Evolutionary conservation across 352 stramenopile species (phyloP).

Genomic region (Aphanomyces cochlioides): DNA sequence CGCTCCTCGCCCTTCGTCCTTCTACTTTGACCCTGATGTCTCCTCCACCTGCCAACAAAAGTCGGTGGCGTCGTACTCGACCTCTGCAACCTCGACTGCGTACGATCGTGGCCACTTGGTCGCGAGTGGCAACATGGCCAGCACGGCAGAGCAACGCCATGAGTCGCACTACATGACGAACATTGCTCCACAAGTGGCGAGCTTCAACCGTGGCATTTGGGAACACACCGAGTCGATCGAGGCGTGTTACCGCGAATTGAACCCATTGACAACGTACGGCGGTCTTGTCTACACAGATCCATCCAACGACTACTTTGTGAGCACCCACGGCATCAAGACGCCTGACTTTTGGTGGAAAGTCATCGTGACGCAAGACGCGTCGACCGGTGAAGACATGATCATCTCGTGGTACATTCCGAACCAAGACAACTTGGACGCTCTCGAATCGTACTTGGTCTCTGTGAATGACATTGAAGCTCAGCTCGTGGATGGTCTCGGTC

Average conservation of each 20-base stretch:
- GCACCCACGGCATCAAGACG: background rate
- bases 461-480: conserved; percentile 14
- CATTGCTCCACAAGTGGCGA: conserved; percentile 13
- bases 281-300: conserved; percentile 13
- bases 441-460: conserved; percentile 23
- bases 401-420: conserved; percentile 29
- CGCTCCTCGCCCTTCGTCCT: background rate
- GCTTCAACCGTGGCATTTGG: conserved; percentile 24
- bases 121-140: conserved; percentile 4
- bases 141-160: background rate
- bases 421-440: conserved; percentile 6
- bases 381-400: conserved; percentile 15
- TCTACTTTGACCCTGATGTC: conserved; percentile 16
- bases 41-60: conserved; percentile 11
- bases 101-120: conserved; percentile 28
- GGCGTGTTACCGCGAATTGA: conserved; percentile 8
- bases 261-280: conserved; percentile 7
- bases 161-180: conserved; percentile 28
- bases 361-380: conserved; percentile 11
- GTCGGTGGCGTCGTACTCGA: background rate
- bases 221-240: conserved; percentile 16
- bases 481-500: conserved; percentile 5
- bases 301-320: conserved; percentile 19
- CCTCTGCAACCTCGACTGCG: background rate
- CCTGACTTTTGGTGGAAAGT: conserved; percentile 28